These are phyloP conservation scores for Fomitopsis pulvina DNA, from an alignment of 768 basidiomycete species.

Conservation along the genomic window DNA sequence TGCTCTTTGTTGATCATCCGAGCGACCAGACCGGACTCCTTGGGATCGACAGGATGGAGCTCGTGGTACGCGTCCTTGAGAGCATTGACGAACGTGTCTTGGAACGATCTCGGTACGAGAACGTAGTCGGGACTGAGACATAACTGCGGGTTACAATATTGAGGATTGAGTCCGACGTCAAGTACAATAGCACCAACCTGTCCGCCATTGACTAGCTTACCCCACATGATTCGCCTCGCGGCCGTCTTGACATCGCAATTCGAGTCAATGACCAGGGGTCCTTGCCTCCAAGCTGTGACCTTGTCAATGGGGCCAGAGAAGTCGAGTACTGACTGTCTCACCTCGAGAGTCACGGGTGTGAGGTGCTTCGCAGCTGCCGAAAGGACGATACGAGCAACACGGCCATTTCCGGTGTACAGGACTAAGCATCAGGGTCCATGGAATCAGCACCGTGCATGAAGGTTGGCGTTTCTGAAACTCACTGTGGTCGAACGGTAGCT, in stretches of 20 bases:
- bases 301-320: conserved; percentile 43
- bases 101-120: conserved; percentile 34
- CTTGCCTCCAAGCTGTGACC: conserved; percentile 36
- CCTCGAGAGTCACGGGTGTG: conserved; percentile 57
- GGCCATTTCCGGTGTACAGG: conserved; percentile 8
- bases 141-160: conserved; percentile 33
- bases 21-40: conserved; percentile 35
- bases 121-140: conserved; percentile 61
- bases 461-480: conserved; percentile 19
- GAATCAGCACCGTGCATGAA: not conserved
- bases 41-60: conserved; percentile 47
- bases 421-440: conserved; percentile 1
- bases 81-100: conserved; percentile 34
- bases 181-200: conserved; percentile 21
- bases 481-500: conserved; percentile 65
- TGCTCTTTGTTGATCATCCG: conserved; percentile 51
- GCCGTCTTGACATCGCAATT: conserved; percentile 54
- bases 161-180: not conserved
- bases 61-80: conserved; percentile 38
- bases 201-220: conserved; percentile 70
- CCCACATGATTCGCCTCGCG: conserved; percentile 72
- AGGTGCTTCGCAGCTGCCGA: conserved; percentile 70
- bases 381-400: conserved; percentile 41
- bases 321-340: conserved; percentile 16
- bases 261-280: conserved; percentile 65